phyloP scores from a whole-genome alignment of 2,329 filamentous ascomycete genomes.

The Colletotrichum sp. region DNA sequence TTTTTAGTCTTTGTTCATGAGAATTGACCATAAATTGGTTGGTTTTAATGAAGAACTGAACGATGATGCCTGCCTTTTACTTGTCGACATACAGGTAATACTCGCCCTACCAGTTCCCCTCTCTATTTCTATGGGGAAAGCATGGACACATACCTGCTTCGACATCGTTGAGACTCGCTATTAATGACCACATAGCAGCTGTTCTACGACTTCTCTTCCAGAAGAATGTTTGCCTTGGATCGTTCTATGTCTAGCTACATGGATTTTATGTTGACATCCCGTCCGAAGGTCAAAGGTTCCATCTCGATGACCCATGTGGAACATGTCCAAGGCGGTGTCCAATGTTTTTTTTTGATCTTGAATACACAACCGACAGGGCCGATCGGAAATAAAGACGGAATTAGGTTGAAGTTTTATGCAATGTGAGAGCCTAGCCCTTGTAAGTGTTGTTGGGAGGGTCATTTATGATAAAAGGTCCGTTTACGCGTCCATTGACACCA shows the following conservation, averaged over 20 bases:
- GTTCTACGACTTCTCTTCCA: neutral
- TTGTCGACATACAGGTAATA: rapidly evolving
- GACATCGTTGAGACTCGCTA: neutral
- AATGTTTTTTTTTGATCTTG: neutral
- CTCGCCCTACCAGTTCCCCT: too few relatives aligned
- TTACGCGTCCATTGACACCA: too few relatives aligned
- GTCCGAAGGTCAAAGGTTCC: neutral
- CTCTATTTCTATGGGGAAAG: too few relatives aligned
- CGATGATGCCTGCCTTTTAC: neutral
- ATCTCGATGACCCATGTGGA: neutral
- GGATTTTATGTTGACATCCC: rapidly evolving
- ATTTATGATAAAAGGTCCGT: neutral
- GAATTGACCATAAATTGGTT: too few relatives aligned
- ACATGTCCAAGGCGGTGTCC: neutral
- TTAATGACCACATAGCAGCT: rapidly evolving
- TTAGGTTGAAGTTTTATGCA: rapidly evolving
- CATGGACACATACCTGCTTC: too few relatives aligned
- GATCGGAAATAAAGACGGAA: neutral
- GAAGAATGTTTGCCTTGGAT: neutral
- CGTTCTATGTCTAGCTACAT: neutral
- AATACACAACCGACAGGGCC: neutral
- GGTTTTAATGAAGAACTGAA: neutral
- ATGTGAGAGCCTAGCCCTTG: neutral
- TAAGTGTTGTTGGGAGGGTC: neutral
- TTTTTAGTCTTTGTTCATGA: neutral